Conservation (phyloP, 169 alveolate species). For the Plasmodium adleri region DNA sequence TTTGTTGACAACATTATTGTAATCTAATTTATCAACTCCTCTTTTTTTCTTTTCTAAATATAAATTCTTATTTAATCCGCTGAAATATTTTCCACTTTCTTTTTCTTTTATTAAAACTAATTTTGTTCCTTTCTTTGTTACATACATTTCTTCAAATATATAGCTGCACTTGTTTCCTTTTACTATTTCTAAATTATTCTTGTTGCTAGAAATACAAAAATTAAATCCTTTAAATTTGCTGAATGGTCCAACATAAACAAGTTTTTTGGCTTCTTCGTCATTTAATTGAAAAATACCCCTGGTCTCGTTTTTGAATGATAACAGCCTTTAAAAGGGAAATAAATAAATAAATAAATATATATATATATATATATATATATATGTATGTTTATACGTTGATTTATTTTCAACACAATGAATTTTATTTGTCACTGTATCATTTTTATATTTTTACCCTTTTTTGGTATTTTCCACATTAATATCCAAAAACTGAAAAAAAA, state of each 20-base stretch:
- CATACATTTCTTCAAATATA: conserved; percentile 58
- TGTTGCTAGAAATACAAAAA: conserved; percentile 2
- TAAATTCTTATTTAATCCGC: conserved; percentile 31
- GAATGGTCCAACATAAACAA: conserved; percentile 52
- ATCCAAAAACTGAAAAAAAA: background rate
- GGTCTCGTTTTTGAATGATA: conserved; percentile 49
- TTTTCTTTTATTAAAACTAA: conserved; percentile 41
- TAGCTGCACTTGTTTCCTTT: conserved; percentile 7
- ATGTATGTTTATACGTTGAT: too few relatives aligned
- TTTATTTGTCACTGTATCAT: too few relatives aligned
- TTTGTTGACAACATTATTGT: conserved; percentile 37
- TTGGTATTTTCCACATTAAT: background rate
- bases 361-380: background rate
- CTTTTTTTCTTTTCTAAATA: conserved; percentile 43
- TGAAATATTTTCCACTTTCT: conserved; percentile 51
- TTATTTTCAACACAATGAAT: too few relatives aligned
- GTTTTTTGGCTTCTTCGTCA: conserved; percentile 33
- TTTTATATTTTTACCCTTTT: background rate
- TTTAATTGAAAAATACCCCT: conserved; percentile 35
- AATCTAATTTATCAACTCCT: conserved; percentile 33
- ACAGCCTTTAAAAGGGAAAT: conserved; percentile 9
- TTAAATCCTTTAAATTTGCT: conserved; percentile 31
- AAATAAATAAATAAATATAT: background rate
- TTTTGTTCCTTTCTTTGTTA: conserved; percentile 59
- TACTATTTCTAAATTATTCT: conserved; percentile 14